These are phyloP conservation scores for Fusarium scirpi DNA, from an alignment of 2,329 filamentous ascomycete genomes.

Conservation along the genomic window DNA sequence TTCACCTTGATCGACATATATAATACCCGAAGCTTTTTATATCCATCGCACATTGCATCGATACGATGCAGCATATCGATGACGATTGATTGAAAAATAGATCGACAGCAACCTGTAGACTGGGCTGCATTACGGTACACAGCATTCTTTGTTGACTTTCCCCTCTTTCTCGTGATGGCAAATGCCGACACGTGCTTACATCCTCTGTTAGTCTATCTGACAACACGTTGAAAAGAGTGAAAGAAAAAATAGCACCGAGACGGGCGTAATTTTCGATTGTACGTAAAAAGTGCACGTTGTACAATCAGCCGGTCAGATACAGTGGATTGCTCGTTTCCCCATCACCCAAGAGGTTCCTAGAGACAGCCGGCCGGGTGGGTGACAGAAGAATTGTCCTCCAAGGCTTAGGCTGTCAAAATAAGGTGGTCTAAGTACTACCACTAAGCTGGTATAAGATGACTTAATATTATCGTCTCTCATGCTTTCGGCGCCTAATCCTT, in stretches of 20 bases:
- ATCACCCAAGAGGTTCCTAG: slow-evolving; percentile 6
- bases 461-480: not conserved
- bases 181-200: slow-evolving; percentile 28
- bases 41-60: slow-evolving; percentile 12
- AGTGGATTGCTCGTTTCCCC: slow-evolving; percentile 15
- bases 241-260: slow-evolving; percentile 23
- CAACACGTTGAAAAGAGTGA: slow-evolving; percentile 4
- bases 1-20: slow-evolving; percentile 27
- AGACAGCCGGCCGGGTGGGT: not conserved
- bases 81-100: slow-evolving; percentile 28
- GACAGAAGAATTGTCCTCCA: not conserved
- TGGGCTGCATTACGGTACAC: slow-evolving; percentile 8
- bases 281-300: slow-evolving; percentile 35
- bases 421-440: fast-evolving
- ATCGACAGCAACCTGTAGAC: slow-evolving; percentile 23
- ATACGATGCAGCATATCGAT: slow-evolving; percentile 17
- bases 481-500: not conserved
- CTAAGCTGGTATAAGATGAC: not conserved
- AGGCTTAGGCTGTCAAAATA: not conserved
- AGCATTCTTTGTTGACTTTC: slow-evolving; percentile 14
- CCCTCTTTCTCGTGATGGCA: slow-evolving; percentile 25
- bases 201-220: not conserved
- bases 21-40: slow-evolving; percentile 7
- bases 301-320: slow-evolving; percentile 20
- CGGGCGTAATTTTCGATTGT: slow-evolving; percentile 25